Evolutionary conservation across 257 asterid genomes (phyloP), one percentile per base, ranked within the genome.

Genomic region (Thymus mandschuricus): DNA sequence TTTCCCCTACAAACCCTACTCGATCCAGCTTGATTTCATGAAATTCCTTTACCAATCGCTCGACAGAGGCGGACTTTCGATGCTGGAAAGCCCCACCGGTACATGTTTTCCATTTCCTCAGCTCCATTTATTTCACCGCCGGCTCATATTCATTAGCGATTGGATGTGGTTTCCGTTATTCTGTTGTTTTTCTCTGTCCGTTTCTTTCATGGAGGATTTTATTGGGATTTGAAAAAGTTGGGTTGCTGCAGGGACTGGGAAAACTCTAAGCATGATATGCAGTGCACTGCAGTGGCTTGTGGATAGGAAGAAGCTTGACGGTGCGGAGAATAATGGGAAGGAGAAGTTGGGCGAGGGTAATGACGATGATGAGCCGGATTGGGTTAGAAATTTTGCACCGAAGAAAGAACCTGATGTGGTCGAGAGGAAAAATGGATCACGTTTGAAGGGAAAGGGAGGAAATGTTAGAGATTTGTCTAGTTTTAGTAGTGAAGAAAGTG

Each of bases 11-110:
- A 71, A 86, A 60, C 92, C 97, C 60, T 94, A 94, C 77, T 70
- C 97, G 5, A 91, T 94, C 76, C 99, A 94, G 82, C 82, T 89
- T 10, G 99, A 88, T 89, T 95, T 92, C 84, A 92, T 95, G 99
- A 89, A 81, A 35, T 86, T 88, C 51, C 87, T 95, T 10, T 89
- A 94, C 72, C 73, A 83, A 75, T 92, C 99, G 10, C 97, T 94
- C 57, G 83, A 88, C 35, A 80, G 87, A 78, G 99, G 99, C 33
- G 99, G 99, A 3, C 81, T 94, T 69, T 84, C 97, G 12, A 94
- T 94, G 96, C 98, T 94, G 68, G 98, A 94, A 83, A 91, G 98
- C 83, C 99, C 99, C 70, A 94, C 99, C 0, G 99, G 99, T 89
- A 78, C 74, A 9, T 5, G 4, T 64, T 55, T 45, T 2, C 44